These are phyloP conservation scores for Cutaneotrichosporon sp. DNA, from an alignment of 1,284 basidiomycete species.

Conservation along the genomic window DNA sequence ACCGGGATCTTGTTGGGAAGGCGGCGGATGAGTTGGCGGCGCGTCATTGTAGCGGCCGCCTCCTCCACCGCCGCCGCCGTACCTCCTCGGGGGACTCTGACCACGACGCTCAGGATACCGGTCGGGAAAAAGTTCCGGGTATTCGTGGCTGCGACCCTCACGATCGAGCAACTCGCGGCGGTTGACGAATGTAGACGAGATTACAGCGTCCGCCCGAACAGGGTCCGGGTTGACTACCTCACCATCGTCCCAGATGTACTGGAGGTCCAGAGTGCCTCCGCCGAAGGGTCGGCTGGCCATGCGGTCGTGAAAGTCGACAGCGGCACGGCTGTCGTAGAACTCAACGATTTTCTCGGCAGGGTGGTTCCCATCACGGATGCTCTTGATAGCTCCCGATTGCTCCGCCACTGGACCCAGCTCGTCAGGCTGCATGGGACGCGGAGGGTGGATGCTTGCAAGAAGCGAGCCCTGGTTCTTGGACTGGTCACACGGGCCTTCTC, in stretches of 20 bases:
- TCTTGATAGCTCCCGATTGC: conserved; percentile 85
- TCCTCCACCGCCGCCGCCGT: background rate
- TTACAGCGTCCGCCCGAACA: conserved; percentile 13
- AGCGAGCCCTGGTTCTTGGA: conserved; percentile 90
- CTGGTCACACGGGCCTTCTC: conserved; percentile 66
- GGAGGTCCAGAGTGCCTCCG: conserved; percentile 82
- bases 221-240: conserved; percentile 49
- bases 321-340: conserved; percentile 81
- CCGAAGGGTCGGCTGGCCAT: conserved; percentile 73
- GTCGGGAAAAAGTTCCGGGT: background rate
- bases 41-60: conserved; percentile 17
- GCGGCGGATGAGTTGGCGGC: conserved; percentile 17
- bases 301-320: conserved; percentile 73
- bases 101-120: background rate
- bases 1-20: conserved; percentile 22
- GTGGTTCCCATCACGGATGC: conserved; percentile 65
- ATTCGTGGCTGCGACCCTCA: conserved; percentile 1
- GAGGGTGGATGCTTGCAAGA: conserved; percentile 67
- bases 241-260: conserved; percentile 78
- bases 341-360: conserved; percentile 82
- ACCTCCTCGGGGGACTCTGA: conserved; percentile 1
- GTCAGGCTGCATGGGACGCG: conserved; percentile 71
- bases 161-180: conserved; percentile 19
- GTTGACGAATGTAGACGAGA: conserved; percentile 6
- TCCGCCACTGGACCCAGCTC: conserved; percentile 80